A percentile compares a stretch with the other conserved stretches of the same genome.
Evolutionary conservation across 2,329 filamentous ascomycete genomes (phyloP).

Genomic region (Ramularia collo-cygni): DNA sequence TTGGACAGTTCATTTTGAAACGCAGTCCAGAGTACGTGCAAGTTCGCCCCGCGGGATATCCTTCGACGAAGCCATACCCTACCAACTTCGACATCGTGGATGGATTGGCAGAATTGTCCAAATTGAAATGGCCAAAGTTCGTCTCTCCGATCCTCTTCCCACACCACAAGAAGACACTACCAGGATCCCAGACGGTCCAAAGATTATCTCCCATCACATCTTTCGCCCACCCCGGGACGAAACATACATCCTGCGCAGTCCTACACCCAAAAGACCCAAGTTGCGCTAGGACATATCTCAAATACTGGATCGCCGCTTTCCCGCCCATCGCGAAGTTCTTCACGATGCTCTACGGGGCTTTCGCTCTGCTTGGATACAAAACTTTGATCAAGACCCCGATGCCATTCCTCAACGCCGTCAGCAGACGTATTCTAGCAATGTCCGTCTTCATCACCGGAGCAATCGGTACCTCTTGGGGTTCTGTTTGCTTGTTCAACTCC

Average conservation of each 20-base stretch:
- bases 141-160: constrained; percentile 84
- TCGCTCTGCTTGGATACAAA: constrained; percentile 64
- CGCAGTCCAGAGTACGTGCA: constrained; percentile 77
- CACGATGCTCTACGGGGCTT: constrained; percentile 63
- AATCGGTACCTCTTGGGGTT: constrained; percentile 82
- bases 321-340: constrained; percentile 72
- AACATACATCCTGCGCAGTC: constrained; percentile 77
- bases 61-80: constrained; percentile 69
- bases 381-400: constrained; percentile 63
- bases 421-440: constrained; percentile 64
- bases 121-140: constrained; percentile 79
- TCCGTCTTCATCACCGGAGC: constrained; percentile 72
- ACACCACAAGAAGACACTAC: constrained; percentile 48
- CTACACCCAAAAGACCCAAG: constrained; percentile 84
- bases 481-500: constrained; percentile 80
- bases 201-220: constrained; percentile 71
- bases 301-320: constrained; percentile 80
- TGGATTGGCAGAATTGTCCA: constrained; percentile 72
- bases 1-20: constrained; percentile 59
- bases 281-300: constrained; percentile 78
- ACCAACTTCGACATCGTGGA: constrained; percentile 68
- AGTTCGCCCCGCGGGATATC: constrained; percentile 60
- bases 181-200: constrained; percentile 49
- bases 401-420: constrained; percentile 57
- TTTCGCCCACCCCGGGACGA: constrained; percentile 79